phyloP scores from a whole-genome alignment of 2,329 filamentous ascomycete species.

The Colletotrichum eremochloae region DNA sequence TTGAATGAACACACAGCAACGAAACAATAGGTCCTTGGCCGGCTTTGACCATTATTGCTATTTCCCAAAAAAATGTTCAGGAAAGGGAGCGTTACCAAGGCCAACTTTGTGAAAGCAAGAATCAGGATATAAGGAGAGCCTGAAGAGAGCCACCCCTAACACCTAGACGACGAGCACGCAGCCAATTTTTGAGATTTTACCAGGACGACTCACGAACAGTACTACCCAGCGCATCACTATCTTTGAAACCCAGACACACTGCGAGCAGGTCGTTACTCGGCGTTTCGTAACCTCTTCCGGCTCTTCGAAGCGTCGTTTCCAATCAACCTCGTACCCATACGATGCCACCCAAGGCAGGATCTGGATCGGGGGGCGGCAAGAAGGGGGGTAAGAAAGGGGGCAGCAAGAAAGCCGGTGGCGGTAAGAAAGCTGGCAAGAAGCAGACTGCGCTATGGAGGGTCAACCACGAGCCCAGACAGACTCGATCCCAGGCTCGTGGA shows the following conservation, averaged over 20 bases:
- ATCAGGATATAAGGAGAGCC: not conserved
- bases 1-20: rapidly evolving
- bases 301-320: not conserved
- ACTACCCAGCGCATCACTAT: not conserved
- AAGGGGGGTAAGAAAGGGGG: not conserved
- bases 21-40: not conserved
- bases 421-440: not conserved
- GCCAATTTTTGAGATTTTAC: not conserved
- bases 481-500: not conserved
- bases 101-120: too few species aligned
- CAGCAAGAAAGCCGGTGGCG: not conserved
- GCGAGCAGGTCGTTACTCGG: too few species aligned
- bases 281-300: not conserved
- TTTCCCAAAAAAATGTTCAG: not conserved
- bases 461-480: conserved; percentile 1
- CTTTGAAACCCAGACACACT: too few species aligned
- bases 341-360: not conserved
- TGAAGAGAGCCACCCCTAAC: too few species aligned
- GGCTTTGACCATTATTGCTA: not conserved
- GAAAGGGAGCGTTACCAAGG: too few species aligned
- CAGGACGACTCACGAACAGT: not conserved
- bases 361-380: not conserved
- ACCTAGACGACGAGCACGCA: not conserved
- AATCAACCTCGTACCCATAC: not conserved
- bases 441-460: not conserved